Percentiles rank a stretch among this genome's conserved stretches.
These are phyloP conservation scores for Ophiocordyceps unilateralis DNA, from an alignment of 2,329 filamentous ascomycete species.

Conservation along the genomic window DNA sequence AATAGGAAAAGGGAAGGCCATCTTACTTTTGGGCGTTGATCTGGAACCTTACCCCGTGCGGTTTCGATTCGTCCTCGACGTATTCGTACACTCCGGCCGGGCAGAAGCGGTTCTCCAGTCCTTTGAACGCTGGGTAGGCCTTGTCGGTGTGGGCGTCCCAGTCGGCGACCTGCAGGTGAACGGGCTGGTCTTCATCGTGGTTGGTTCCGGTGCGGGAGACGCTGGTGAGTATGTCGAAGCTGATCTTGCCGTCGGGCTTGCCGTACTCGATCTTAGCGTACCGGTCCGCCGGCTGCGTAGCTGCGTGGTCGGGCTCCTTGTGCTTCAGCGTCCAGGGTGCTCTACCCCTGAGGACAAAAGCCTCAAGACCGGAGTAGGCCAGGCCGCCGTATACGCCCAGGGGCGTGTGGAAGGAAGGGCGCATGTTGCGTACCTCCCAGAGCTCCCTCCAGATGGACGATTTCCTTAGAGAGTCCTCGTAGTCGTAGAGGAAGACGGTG, in stretches of 20 bases:
- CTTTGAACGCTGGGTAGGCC: conserved; percentile 77
- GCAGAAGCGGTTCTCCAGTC: conserved; percentile 90
- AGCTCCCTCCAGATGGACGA: conserved; percentile 90
- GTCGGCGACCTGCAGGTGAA: conserved; percentile 86
- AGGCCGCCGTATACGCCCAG: conserved; percentile 82
- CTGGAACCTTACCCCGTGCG: conserved; percentile 83
- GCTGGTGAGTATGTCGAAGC: conserved; percentile 89
- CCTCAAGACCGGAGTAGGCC: conserved; percentile 83
- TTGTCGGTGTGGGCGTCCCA: conserved; percentile 79
- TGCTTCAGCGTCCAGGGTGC: conserved; percentile 89
- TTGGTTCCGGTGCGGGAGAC: conserved; percentile 93
- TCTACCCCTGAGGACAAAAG: conserved; percentile 69
- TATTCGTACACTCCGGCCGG: conserved; percentile 97
- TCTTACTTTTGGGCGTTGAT: conserved; percentile 94
- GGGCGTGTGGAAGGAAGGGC: conserved; percentile 79
- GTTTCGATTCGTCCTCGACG: conserved; percentile 76
- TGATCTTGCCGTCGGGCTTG: conserved; percentile 89
- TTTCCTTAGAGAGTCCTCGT: conserved; percentile 73
- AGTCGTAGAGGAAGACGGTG: conserved; percentile 83
- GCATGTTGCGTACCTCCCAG: conserved; percentile 91
- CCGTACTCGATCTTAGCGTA: conserved; percentile 87
- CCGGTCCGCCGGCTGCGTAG: conserved; percentile 64
- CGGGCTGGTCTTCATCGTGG: conserved; percentile 96
- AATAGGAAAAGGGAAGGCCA: neutral
- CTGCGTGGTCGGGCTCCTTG: conserved; percentile 55